Percentiles rank a stretch among this genome's conserved stretches.
Conservation (phyloP, 2,329 filamentous ascomycete genomes). For the Colletotrichum cordylinicola region DNA sequence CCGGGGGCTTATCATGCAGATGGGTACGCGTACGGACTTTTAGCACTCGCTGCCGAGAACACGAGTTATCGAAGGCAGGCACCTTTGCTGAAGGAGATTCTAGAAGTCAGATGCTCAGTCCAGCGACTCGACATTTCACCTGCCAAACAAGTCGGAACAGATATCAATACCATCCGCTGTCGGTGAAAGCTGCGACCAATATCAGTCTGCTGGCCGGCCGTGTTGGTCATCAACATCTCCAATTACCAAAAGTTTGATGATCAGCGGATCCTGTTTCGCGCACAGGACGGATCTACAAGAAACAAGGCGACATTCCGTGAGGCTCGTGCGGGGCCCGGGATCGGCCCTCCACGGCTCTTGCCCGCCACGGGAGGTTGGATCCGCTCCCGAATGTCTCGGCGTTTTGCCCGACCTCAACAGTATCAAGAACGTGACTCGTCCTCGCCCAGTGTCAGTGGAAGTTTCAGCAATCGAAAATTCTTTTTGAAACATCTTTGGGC, state of each 20-base stretch:
- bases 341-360: neutral
- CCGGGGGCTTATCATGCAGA: neutral
- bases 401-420: neutral
- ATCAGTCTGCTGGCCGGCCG: neutral
- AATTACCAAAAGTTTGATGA: neutral
- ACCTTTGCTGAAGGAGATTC: neutral
- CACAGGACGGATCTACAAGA: conserved; percentile 9
- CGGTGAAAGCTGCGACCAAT: neutral
- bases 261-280: conserved; percentile 2
- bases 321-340: conserved; percentile 8
- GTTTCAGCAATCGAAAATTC: neutral
- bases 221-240: neutral
- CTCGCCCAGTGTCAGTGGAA: neutral
- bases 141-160: neutral
- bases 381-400: neutral
- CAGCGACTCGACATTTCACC: neutral
- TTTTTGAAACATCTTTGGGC: neutral
- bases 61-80: neutral
- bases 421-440: neutral
- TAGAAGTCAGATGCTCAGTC: neutral
- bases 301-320: neutral
- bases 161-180: neutral
- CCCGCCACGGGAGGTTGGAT: neutral
- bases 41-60: neutral
- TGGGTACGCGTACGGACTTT: neutral